phyloP scores from a whole-genome alignment of 768 basidiomycete species.

The Kwoniella mangroviensis region DNA sequence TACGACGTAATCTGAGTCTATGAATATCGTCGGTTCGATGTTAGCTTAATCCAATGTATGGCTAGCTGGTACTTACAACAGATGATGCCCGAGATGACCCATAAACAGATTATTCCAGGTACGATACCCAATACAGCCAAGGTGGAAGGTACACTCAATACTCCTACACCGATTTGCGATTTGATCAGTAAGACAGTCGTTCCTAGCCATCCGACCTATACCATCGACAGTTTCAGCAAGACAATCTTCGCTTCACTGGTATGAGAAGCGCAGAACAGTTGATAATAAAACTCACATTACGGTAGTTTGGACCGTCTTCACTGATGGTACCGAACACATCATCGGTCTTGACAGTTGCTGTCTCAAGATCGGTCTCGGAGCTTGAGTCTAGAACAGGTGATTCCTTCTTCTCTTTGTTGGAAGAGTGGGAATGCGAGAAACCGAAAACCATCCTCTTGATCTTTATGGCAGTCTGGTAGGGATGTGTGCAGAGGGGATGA shows the following conservation, averaged over 20 bases:
- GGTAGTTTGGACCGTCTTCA: constrained; percentile 34
- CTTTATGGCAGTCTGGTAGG: not conserved
- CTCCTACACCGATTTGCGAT: constrained; percentile 43
- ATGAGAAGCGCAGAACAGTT: too few species aligned
- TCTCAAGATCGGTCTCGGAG: not conserved
- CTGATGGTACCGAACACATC: constrained; percentile 34
- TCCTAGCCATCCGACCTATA: constrained; percentile 29
- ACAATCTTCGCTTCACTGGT: not conserved
- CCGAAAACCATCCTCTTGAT: not conserved
- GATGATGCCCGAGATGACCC: constrained; percentile 36
- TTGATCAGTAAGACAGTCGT: constrained; percentile 41
- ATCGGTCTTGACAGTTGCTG: constrained; percentile 16
- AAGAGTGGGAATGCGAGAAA: not conserved
- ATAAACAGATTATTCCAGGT: constrained; percentile 27
- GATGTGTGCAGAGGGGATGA: not conserved
- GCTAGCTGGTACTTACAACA: constrained; percentile 24
- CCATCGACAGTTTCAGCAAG: not conserved
- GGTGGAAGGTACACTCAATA: constrained; percentile 32
- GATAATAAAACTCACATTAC: constrained; percentile 17
- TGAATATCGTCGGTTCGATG: not conserved
- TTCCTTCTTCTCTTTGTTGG: not conserved
- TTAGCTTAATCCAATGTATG: not conserved
- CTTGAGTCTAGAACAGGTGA: not conserved
- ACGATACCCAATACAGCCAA: constrained; percentile 21
- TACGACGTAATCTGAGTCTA: constrained; percentile 42